Conservation (phyloP, 1,284 basidiomycete genomes). For the Boletus sp. region DNA sequence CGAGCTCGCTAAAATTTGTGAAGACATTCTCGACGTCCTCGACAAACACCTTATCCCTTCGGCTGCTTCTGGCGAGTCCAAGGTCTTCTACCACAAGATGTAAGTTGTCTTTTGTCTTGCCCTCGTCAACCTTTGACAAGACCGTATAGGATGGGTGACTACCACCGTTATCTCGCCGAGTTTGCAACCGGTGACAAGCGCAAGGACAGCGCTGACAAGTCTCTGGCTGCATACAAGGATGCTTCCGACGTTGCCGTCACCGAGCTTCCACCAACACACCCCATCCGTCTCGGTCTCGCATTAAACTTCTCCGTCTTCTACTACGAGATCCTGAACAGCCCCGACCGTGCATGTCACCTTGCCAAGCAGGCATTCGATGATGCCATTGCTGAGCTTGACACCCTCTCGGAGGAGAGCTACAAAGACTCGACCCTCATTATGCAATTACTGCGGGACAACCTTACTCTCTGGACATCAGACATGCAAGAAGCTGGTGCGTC, state of each 20-base stretch:
- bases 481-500: slow-evolving; percentile 85
- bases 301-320: slow-evolving; percentile 99
- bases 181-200: slow-evolving; percentile 99
- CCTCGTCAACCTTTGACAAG: neutral
- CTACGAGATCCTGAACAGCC: slow-evolving; percentile 99
- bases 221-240: slow-evolving; percentile 98
- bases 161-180: slow-evolving; percentile 99
- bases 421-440: slow-evolving; percentile 99
- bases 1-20: slow-evolving; percentile 99
- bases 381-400: slow-evolving; percentile 99
- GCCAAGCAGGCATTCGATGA: slow-evolving; percentile 99
- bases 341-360: slow-evolving; percentile 98
- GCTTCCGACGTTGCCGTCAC: slow-evolving; percentile 98
- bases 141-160: slow-evolving; percentile 93
- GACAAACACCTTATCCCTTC: slow-evolving; percentile 99
- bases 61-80: slow-evolving; percentile 96
- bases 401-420: slow-evolving; percentile 99
- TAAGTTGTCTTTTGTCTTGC: slow-evolving; percentile 40
- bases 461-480: slow-evolving; percentile 97
- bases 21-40: slow-evolving; percentile 98
- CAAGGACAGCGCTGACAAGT: slow-evolving; percentile 98
- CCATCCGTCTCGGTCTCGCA: slow-evolving; percentile 98
- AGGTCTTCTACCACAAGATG: slow-evolving; percentile 99
- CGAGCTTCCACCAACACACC: slow-evolving; percentile 98
- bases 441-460: slow-evolving; percentile 98